A percentile compares a stretch with the other conserved stretches of the same genome.
These are phyloP conservation scores for Chimonanthus salicifolius DNA, from an alignment of 164 flowering plant genomes.

Conservation along the genomic window DNA sequence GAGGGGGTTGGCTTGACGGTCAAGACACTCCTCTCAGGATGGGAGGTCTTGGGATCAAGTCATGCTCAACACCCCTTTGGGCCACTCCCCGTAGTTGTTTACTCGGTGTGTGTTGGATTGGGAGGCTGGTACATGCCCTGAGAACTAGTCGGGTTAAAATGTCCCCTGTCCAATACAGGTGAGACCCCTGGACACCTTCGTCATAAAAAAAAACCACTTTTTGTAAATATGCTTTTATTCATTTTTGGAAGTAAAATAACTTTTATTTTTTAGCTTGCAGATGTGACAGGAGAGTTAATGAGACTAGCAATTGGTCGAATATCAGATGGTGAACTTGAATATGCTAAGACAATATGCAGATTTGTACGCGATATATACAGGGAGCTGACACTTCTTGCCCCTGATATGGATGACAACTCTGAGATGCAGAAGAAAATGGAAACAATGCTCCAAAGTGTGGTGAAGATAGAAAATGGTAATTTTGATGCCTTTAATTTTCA, in stretches of 20 bases:
- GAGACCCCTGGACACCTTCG: too few relatives aligned
- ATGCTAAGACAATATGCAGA: conserved; percentile 67
- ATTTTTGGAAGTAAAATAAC: not conserved
- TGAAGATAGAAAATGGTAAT: conserved; percentile 93
- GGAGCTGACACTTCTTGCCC: conserved; percentile 70
- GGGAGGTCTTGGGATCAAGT: too few relatives aligned
- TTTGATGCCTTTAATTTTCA: not conserved
- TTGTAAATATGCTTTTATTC: not conserved
- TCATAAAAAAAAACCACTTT: too few relatives aligned
- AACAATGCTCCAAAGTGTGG: conserved; percentile 83
- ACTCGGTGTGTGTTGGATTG: too few relatives aligned
- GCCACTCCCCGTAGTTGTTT: too few relatives aligned
- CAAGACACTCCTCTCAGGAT: too few relatives aligned
- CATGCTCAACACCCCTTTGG: too few relatives aligned
- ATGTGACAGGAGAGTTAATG: conserved; percentile 95
- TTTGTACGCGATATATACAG: conserved; percentile 82
- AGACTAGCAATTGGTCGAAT: conserved; percentile 85
- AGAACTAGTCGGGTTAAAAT: too few relatives aligned
- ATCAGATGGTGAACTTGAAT: conserved; percentile 87
- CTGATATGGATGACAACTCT: conserved; percentile 64
- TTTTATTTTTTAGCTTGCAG: conserved; percentile 57
- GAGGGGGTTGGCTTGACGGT: too few relatives aligned
- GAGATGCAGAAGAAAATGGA: conserved; percentile 97
- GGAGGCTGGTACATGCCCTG: too few relatives aligned
- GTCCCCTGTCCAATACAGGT: too few relatives aligned